These are phyloP conservation scores for Rhizoclosmatium globosum DNA, from an alignment of 192 early-diverging fungal species.

Conservation along the genomic window DNA sequence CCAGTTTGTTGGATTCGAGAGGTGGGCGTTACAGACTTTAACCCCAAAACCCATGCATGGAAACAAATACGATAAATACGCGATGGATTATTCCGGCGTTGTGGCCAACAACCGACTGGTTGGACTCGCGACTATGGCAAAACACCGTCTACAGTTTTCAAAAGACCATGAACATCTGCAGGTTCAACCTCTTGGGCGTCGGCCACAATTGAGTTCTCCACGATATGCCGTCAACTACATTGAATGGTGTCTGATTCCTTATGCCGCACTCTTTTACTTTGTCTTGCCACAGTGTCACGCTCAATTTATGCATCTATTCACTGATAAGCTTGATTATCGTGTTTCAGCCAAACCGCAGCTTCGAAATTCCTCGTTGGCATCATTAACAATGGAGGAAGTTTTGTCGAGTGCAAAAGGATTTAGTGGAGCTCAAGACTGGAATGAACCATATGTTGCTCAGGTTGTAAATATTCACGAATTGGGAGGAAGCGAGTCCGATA, in stretches of 20 bases:
- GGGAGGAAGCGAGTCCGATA: constrained; percentile 8
- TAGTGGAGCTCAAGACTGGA: constrained; percentile 8
- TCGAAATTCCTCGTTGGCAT: constrained; percentile 13
- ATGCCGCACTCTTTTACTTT: constrained; percentile 56
- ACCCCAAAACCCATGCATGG: neutral
- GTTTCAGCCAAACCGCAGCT: constrained; percentile 62
- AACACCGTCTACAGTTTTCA: constrained; percentile 21
- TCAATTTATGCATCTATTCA: constrained; percentile 58
- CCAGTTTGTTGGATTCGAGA: constrained; percentile 56
- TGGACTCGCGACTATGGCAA: constrained; percentile 35
- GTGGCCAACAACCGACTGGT: constrained; percentile 36
- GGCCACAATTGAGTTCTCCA: constrained; percentile 40
- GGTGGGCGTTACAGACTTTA: constrained; percentile 56
- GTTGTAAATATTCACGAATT: constrained; percentile 2
- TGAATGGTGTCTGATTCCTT: constrained; percentile 55
- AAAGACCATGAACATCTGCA: constrained; percentile 28
- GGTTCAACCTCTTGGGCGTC: constrained; percentile 57
- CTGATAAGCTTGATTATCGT: constrained; percentile 62
- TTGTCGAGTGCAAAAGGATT: constrained; percentile 34
- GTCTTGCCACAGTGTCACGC: constrained; percentile 60
- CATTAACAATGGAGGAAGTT: constrained; percentile 36
- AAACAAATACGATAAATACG: constrained; percentile 29
- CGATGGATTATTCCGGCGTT: constrained; percentile 11
- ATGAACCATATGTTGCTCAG: constrained; percentile 24
- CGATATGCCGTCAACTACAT: constrained; percentile 47